phyloP scores from a whole-genome alignment of 140 eudicot species.

The Cichorium intybus region DNA sequence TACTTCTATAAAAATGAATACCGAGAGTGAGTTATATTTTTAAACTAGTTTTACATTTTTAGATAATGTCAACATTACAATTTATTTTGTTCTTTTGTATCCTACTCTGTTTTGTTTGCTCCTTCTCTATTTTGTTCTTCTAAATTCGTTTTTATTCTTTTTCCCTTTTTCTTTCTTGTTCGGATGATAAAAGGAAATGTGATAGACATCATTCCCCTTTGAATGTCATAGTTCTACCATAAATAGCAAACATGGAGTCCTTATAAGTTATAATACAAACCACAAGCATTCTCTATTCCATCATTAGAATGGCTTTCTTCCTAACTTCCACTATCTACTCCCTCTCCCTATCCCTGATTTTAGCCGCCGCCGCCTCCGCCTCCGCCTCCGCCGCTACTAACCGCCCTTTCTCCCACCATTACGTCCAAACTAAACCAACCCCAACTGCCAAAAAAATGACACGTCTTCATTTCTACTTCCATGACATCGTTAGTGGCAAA shows the following conservation, averaged over 20 bases:
- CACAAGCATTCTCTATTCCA: slow-evolving; percentile 10
- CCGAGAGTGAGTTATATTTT: background rate
- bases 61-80: too few relatives aligned
- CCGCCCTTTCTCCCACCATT: slow-evolving; percentile 24
- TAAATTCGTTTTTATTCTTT: background rate
- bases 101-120: too few relatives aligned
- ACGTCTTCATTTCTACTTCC: slow-evolving; percentile 75
- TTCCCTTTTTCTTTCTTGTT: background rate
- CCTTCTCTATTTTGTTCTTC: background rate
- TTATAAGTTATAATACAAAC: background rate
- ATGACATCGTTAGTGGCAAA: slow-evolving; percentile 51
- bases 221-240: slow-evolving; percentile 15
- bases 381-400: slow-evolving; percentile 1
- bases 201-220: background rate
- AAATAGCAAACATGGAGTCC: slow-evolving; percentile 10
- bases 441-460: slow-evolving; percentile 28
- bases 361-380: too few relatives aligned
- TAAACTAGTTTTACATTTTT: too few relatives aligned
- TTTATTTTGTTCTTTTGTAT: too few relatives aligned
- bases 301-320: slow-evolving; percentile 27
- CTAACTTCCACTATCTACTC: slow-evolving; percentile 2
- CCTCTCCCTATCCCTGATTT: slow-evolving; percentile 21
- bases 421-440: slow-evolving; percentile 20
- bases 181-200: background rate
- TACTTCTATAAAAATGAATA: background rate